phyloP scores from a whole-genome alignment of 2,329 filamentous ascomycete species.

The Pseudogymnoascus sp. region DNA sequence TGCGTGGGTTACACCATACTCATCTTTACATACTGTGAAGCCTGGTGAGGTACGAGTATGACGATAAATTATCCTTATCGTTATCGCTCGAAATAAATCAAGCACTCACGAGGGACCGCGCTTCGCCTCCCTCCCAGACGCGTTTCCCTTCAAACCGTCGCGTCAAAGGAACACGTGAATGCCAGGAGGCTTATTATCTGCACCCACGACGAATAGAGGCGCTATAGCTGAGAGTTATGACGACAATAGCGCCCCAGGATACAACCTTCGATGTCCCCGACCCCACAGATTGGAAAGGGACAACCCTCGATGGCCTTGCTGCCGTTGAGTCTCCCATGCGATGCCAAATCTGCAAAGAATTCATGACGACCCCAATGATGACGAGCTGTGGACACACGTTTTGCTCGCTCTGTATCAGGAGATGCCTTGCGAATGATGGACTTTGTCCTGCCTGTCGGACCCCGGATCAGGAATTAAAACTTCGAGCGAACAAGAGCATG shows the following conservation, averaged over 20 bases:
- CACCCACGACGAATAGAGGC: background rate
- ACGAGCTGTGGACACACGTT: conserved; percentile 95
- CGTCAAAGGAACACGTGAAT: background rate
- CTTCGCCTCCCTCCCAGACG: background rate
- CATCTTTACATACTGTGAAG: background rate
- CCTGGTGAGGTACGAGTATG: background rate
- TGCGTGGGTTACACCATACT: background rate
- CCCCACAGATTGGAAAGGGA: conserved; percentile 77
- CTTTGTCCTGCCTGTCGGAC: conserved; percentile 81
- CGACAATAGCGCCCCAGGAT: background rate
- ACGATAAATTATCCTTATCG: conserved; percentile 1
- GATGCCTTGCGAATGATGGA: conserved; percentile 72
- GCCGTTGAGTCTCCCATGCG: conserved; percentile 76
- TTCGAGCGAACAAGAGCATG: conserved; percentile 77
- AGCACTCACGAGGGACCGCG: background rate
- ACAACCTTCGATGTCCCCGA: conserved; percentile 49
- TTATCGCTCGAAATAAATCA: background rate
- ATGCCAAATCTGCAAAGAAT: conserved; percentile 97
- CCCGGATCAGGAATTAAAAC: conserved; percentile 71
- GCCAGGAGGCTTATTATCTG: background rate
- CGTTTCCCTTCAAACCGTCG: background rate
- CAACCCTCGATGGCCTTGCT: conserved; percentile 56
- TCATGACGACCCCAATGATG: conserved; percentile 89
- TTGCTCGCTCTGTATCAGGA: conserved; percentile 89
- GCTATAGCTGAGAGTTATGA: background rate